phyloP scores from a whole-genome alignment of 805 yeast species.

The Kodamaea lidongshanica region DNA sequence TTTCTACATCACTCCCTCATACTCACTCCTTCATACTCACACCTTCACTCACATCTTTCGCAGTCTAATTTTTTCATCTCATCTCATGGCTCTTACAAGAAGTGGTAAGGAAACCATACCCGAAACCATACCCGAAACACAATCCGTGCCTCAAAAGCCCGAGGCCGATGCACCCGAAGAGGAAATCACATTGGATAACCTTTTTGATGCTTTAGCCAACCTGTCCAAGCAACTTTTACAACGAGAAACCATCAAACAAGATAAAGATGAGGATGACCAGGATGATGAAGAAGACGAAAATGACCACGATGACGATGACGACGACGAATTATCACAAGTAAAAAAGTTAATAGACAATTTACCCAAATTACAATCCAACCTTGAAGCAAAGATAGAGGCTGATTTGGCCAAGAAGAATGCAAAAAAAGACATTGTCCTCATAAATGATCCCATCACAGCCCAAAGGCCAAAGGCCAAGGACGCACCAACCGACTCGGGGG shows the following conservation, averaged over 20 bases:
- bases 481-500: slow-evolving; percentile 38
- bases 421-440: slow-evolving; percentile 21
- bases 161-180: slow-evolving; percentile 5
- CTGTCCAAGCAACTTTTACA: slow-evolving; percentile 14
- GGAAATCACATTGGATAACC: slow-evolving; percentile 23
- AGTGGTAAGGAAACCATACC: too few species aligned
- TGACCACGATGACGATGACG: slow-evolving; percentile 14
- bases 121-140: too few species aligned
- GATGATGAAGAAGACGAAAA: slow-evolving; percentile 2
- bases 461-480: slow-evolving; percentile 13
- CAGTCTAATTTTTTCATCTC: too few species aligned
- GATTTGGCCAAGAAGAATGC: slow-evolving; percentile 14
- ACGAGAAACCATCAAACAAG: not conserved
- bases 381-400: slow-evolving; percentile 27
- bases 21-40: too few species aligned
- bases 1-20: too few species aligned
- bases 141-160: slow-evolving; percentile 15
- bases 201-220: slow-evolving; percentile 26
- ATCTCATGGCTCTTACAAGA: too few species aligned
- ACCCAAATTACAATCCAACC: slow-evolving; percentile 34
- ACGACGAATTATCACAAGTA: slow-evolving; percentile 12
- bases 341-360: slow-evolving; percentile 16
- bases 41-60: too few species aligned
- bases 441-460: slow-evolving; percentile 43
- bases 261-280: slow-evolving; percentile 13